Base-by-base conservation (phyloP, 1,139 yeast species). In the Candida neerlandica region DNA sequence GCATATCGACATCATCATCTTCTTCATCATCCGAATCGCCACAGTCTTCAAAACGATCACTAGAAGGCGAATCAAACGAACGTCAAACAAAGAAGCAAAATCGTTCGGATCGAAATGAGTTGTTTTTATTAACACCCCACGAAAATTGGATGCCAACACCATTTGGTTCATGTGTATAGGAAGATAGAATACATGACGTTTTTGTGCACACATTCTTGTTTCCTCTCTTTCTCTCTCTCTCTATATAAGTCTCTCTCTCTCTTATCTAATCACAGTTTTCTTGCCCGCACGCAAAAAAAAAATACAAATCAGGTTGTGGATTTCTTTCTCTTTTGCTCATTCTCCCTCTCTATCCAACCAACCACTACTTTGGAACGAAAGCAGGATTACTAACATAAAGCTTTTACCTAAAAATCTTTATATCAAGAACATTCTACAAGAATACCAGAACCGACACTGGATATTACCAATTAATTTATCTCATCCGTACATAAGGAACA, bases 141-240 rank as follows among this genome's bases (percentile, higher is more conserved):
- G 45, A 48, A 0, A 48, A 59, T 29, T 73, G 78, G 78, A 56
- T 50, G n/a, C 73, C 75, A 1, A 56, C 58, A 2, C 73, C 77
- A 0, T 71, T 72, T 59, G 77, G 78, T 1, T 55, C 54, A 21
- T 44, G 23, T 23, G 33, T 21, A 35, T 41, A 34, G n/a, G 27
- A n/a, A 6, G 26, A 26, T 26, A 41, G 9, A 18, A n/a, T 15
- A 34, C 10, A 15, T 15, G 23, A 34, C n/a, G 19, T 16, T 16
- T n/a, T 29, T 21, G 29, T 21, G 9, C 27, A 23, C 9, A 10
- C 27, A 23, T 23, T 2, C 27, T 23, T 23, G 27, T 6, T 23
- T 23, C 9, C 27, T 23, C 27, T 23, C 27, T 4, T 10, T 23
- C 27, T 23, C 9, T 23, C 9, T 23, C 27, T 23, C 27, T 23